phyloP scores from a whole-genome alignment of 495 filamentous ascomycete genomes.

The Hyaloscypha bicolor region DNA sequence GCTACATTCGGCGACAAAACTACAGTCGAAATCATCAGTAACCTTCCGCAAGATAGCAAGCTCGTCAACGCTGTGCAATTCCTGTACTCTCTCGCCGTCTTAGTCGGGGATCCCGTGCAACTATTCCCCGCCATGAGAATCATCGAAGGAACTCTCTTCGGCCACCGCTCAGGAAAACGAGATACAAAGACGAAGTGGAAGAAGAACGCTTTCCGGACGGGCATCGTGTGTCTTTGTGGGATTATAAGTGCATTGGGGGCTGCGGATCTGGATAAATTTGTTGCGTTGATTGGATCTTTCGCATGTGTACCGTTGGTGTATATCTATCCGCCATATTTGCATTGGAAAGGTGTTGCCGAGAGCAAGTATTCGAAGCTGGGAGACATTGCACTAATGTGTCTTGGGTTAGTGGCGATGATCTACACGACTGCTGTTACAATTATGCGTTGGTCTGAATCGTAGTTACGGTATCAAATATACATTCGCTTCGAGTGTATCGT shows the following conservation, averaged over 20 bases:
- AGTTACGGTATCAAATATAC: neutral
- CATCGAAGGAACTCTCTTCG: slow-evolving; percentile 57
- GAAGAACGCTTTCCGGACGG: slow-evolving; percentile 61
- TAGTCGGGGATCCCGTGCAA: slow-evolving; percentile 64
- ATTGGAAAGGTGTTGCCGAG: slow-evolving; percentile 59
- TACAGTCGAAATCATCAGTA: slow-evolving; percentile 63
- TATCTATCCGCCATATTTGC: slow-evolving; percentile 33
- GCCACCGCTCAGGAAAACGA: slow-evolving; percentile 57
- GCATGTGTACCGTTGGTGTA: slow-evolving; percentile 48
- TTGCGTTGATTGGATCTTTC: slow-evolving; percentile 62
- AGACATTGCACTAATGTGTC: slow-evolving; percentile 55
- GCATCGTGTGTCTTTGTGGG: slow-evolving; percentile 51
- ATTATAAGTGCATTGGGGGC: slow-evolving; percentile 55
- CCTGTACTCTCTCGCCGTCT: slow-evolving; percentile 64
- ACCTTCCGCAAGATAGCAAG: slow-evolving; percentile 61
- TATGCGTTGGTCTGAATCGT: slow-evolving; percentile 13
- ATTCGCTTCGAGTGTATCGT: too few species aligned
- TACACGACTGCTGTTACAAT: slow-evolving; percentile 64
- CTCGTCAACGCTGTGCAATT: slow-evolving; percentile 69
- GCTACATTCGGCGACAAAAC: slow-evolving; percentile 62
- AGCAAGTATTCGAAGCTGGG: slow-evolving; percentile 47
- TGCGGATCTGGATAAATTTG: slow-evolving; percentile 64
- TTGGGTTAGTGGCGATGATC: slow-evolving; percentile 61
- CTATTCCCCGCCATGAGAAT: slow-evolving; percentile 66
- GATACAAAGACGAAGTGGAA: slow-evolving; percentile 61